A percentile compares a stretch with the other conserved stretches of the same genome.
Evolutionary conservation across 2,329 filamentous ascomycete genomes (phyloP).

Genomic region (Claviceps sp.): DNA sequence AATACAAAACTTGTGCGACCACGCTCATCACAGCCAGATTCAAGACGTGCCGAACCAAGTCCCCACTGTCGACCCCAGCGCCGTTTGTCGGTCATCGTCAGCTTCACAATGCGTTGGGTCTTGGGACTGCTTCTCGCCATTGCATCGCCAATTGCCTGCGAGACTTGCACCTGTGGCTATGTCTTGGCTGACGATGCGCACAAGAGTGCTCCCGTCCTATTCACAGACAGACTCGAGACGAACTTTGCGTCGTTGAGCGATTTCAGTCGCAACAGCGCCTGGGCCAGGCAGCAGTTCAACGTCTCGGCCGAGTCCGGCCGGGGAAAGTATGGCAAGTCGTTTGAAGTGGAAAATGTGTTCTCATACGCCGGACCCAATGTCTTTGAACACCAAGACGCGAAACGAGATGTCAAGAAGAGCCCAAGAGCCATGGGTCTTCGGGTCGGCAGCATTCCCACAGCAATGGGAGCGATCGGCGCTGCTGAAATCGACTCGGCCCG

Average conservation of each 20-base stretch:
- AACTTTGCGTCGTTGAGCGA: slow-evolving; percentile 50
- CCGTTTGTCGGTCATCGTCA: background rate
- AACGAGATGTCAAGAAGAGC: slow-evolving; percentile 25
- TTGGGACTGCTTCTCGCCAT: slow-evolving; percentile 3
- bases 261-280: slow-evolving; percentile 40
- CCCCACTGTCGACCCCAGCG: background rate
- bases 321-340: slow-evolving; percentile 54
- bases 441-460: slow-evolving; percentile 31
- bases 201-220: slow-evolving; percentile 31
- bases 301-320: slow-evolving; percentile 42
- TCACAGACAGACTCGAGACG: slow-evolving; percentile 58
- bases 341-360: slow-evolving; percentile 42
- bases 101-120: background rate
- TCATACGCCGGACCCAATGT: slow-evolving; percentile 33
- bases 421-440: slow-evolving; percentile 37
- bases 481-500: slow-evolving; percentile 51
- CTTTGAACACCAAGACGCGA: slow-evolving; percentile 7
- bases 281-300: slow-evolving; percentile 56
- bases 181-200: slow-evolving; percentile 32
- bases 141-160: slow-evolving; percentile 6
- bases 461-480: slow-evolving; percentile 39
- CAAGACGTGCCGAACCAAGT: background rate
- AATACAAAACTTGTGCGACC: background rate
- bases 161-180: slow-evolving; percentile 62
- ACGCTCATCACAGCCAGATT: background rate